These are phyloP conservation scores for Aspergillus uvarum DNA, from an alignment of 2,329 filamentous ascomycete species.

Conservation along the genomic window DNA sequence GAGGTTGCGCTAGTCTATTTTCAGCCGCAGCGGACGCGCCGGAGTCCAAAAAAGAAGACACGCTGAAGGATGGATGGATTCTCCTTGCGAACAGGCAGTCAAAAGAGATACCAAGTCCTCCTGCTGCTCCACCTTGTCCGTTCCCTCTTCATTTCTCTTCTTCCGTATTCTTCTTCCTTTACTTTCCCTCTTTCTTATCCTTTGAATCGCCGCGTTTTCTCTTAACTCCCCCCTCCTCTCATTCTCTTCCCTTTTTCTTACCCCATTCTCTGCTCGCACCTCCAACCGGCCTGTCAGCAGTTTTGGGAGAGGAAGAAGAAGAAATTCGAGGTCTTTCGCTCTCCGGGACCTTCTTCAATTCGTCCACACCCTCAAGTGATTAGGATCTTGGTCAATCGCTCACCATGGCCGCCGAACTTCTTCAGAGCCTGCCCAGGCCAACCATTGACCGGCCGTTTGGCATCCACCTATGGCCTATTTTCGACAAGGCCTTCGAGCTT, in stretches of 20 bases:
- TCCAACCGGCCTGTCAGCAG: conserved; percentile 10
- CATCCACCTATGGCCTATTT: conserved; percentile 88
- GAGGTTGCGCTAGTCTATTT: conserved; percentile 27
- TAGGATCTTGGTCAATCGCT: not conserved
- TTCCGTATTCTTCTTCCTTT: conserved; percentile 31
- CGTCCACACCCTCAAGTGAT: not conserved
- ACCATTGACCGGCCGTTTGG: conserved; percentile 91
- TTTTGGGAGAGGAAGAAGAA: conserved; percentile 12
- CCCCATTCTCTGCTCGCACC: not conserved
- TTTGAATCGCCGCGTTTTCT: conserved; percentile 40
- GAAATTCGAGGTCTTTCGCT: not conserved
- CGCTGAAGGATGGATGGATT: conserved; percentile 11
- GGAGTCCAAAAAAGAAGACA: conserved; percentile 20
- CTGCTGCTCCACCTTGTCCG: conserved; percentile 11
- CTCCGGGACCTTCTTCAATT: not conserved
- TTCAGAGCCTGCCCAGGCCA: conserved; percentile 60
- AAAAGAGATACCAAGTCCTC: not conserved
- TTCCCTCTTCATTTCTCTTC: conserved; percentile 8
- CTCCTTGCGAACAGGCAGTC: conserved; percentile 11
- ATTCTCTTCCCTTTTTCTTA: conserved; percentile 16
- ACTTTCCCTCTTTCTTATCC: conserved; percentile 16
- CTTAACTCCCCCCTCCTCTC: conserved; percentile 8
- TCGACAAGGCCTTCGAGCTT: conserved; percentile 78
- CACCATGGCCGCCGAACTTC: conserved; percentile 50
- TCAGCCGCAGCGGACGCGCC: conserved; percentile 26